Percentiles rank a stretch among this genome's conserved stretches.
These are phyloP conservation scores for Alternaria postmessia DNA, from an alignment of 2,329 filamentous ascomycete genomes.

Conservation along the genomic window DNA sequence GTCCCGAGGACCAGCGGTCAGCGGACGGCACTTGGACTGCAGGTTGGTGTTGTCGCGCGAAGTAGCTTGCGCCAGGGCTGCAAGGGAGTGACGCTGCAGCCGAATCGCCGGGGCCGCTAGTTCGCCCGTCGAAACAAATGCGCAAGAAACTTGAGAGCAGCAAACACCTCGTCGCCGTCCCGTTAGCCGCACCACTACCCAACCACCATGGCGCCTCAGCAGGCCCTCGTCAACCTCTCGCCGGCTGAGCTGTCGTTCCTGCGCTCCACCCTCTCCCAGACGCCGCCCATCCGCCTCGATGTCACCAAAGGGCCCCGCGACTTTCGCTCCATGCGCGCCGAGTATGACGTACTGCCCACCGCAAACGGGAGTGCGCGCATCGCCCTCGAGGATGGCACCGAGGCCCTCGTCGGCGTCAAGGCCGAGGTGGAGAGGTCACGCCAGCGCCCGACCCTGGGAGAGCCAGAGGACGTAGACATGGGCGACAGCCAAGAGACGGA, in stretches of 20 bases:
- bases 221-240: constrained; percentile 76
- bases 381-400: constrained; percentile 92
- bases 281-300: constrained; percentile 88
- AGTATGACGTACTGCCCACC: constrained; percentile 86
- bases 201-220: constrained; percentile 44
- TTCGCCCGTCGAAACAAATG: constrained; percentile 19
- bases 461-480: constrained; percentile 52
- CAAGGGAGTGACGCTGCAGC: constrained; percentile 21
- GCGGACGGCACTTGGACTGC: constrained; percentile 33
- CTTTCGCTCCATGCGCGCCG: constrained; percentile 89
- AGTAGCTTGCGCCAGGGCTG: constrained; percentile 24
- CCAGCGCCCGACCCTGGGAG: constrained; percentile 33
- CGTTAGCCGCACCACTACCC: constrained; percentile 14
- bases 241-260: constrained; percentile 97
- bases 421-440: constrained; percentile 85
- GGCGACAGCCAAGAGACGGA: constrained; percentile 43
- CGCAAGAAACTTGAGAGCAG: constrained; percentile 15
- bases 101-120: constrained; percentile 29
- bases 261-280: constrained; percentile 81
- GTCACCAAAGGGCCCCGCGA: constrained; percentile 67
- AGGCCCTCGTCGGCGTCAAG: constrained; percentile 95
- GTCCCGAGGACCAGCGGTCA: constrained; percentile 24
- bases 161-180: constrained; percentile 16
- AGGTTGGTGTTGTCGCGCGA: constrained; percentile 36
- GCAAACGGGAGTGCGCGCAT: constrained; percentile 93